These are phyloP conservation scores for Pichiaceae sp. DNA, from an alignment of 1,139 yeast species.

Conservation along the genomic window DNA sequence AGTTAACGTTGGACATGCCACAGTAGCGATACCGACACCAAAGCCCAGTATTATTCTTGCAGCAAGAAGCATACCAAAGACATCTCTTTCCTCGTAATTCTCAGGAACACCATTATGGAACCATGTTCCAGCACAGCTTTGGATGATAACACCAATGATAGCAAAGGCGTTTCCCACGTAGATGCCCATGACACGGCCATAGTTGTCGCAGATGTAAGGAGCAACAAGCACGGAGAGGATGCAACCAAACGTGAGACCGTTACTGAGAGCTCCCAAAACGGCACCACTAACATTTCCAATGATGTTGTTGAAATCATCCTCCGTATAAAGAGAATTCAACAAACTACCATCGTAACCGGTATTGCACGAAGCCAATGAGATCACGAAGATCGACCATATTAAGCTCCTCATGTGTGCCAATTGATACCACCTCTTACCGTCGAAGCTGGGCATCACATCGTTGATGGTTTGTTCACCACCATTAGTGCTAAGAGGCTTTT, in stretches of 20 bases:
- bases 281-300: conserved; percentile 30
- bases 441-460: conserved; percentile 1
- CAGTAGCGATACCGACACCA: conserved; percentile 35
- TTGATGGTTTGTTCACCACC: background rate
- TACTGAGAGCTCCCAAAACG: conserved; percentile 42
- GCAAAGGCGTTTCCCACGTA: conserved; percentile 32
- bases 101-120: background rate
- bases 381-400: conserved; percentile 24
- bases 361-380: conserved; percentile 36
- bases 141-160: conserved; percentile 37
- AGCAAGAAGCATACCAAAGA: conserved; percentile 35
- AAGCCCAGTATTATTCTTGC: conserved; percentile 39
- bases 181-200: conserved; percentile 39
- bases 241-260: conserved; percentile 5
- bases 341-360: conserved; percentile 43
- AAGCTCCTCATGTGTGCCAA: conserved; percentile 1
- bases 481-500: background rate
- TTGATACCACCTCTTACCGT: conserved; percentile 3
- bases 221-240: conserved; percentile 1
- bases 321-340: conserved; percentile 40
- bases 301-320: conserved; percentile 17
- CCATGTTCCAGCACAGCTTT: conserved; percentile 26
- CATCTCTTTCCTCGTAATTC: conserved; percentile 28
- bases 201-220: conserved; percentile 26
- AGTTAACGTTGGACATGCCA: conserved; percentile 37